These are phyloP conservation scores for Dinochytrium kinnereticum DNA, from an alignment of 371 early-diverging fungal genomes.

Conservation along the genomic window DNA sequence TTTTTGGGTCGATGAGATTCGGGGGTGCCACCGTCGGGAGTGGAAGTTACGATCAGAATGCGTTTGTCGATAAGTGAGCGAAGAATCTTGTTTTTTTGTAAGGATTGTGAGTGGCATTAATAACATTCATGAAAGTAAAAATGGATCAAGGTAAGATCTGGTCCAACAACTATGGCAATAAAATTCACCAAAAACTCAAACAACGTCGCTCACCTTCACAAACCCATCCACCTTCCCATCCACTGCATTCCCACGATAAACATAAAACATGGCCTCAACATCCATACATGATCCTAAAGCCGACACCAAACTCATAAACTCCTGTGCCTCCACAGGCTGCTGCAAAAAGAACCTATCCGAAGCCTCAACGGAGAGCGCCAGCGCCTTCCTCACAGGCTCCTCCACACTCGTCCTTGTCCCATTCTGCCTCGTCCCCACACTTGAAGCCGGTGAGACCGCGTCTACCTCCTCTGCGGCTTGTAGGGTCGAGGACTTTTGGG, in stretches of 20 bases:
- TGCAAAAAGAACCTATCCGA: slow-evolving; percentile 18
- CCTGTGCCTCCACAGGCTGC: slow-evolving; percentile 11
- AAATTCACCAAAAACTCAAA: too few relatives aligned
- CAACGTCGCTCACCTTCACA: neutral
- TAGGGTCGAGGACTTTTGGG: neutral
- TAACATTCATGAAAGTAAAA: neutral
- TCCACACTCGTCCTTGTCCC: neutral
- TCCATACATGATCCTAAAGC: slow-evolving; percentile 2
- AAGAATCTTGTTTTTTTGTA: too few relatives aligned
- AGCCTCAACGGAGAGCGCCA: slow-evolving; percentile 13
- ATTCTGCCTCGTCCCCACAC: neutral
- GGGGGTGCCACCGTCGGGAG: neutral
- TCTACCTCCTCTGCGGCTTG: neutral
- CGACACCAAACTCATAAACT: slow-evolving; percentile 5
- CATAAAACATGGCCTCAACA: slow-evolving; percentile 18
- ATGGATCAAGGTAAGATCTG: neutral
- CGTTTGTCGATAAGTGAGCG: neutral
- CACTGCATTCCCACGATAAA: neutral
- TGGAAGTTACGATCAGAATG: neutral
- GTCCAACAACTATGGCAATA: too few relatives aligned
- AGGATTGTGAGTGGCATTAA: too few relatives aligned
- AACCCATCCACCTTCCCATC: neutral
- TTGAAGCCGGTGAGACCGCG: neutral
- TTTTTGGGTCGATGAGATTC: neutral
- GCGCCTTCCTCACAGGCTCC: slow-evolving; percentile 13